Base-by-base conservation (phyloP, 345 rosid species). In the Laguncularia racemosa region DNA sequence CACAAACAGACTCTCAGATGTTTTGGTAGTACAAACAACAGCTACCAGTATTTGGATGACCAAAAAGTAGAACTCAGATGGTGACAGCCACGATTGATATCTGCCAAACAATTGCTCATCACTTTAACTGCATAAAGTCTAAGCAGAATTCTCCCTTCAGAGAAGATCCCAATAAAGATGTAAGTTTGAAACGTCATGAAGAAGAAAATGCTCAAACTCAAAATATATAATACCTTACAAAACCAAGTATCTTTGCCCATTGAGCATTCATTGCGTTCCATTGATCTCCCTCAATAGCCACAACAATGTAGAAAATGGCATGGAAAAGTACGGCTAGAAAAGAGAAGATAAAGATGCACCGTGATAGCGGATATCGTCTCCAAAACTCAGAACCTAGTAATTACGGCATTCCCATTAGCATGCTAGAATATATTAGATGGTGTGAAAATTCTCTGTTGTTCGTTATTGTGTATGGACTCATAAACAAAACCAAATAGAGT, bases 211-310 rank as follows among this genome's bases (percentile, higher is more conserved):
- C 13, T 20, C 10, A 14, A n/a, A n/a, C 13, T 20, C 10, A 16
- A 38, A 18, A 52, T 19, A 16, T 54, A 47, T 14, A 40, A 26
- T 53, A 80, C 82, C 85, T 69, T 38, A 47, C 26, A 46, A 80
- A 77, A 49, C 85, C 85, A 0, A 75, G 63, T 51, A 77, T 57
- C 61, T 72, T 69, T 20, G 73, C 74, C 82, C 82, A 80, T 52
- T 65, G 66, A 64, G 74, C 66, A 71, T 72, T 76, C 54, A 55
- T 56, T 57, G 60, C 67, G 53, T 62, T 71, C 80, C 82, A 77
- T 43, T 72, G 63, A 40, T 74, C 78, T 51, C 78, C 76, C 50
- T 68, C 62, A 52, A 75, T 48, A 60, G 71, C 59, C 70, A 72
- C 74, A 20, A 70, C 59, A 59, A 72, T 62, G 59, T 72, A 67